Base-by-base conservation (phyloP, 108 stramenopile species). In the Mediolabrus comicus region DNA sequence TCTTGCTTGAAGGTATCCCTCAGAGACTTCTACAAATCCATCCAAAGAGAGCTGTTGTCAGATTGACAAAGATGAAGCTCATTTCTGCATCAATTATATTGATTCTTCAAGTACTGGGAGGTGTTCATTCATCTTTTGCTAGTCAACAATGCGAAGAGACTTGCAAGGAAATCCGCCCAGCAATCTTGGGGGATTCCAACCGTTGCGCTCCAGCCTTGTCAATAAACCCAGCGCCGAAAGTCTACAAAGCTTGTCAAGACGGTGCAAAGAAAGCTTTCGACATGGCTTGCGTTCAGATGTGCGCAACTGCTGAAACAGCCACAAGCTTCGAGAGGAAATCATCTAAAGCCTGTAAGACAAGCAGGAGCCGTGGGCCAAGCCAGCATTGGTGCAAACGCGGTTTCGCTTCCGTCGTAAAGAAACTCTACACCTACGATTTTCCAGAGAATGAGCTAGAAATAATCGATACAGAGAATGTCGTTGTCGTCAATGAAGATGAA, bases 201-300 rank as follows among this genome's bases (percentile, higher is more conserved):
- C 36, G 25, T 2, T 59, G 79, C 59, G 35, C 0, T 2, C 33
- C 43, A 49, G 68, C 75, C 31, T n/a, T 59, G 16, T 56, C 38
- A 8, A 49, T 69, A n/a, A 13, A 14, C 16, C 56, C 71, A 0
- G 29, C 54, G 3, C 71, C 67, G 0, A 67, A 61, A 9, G 14
- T 79, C 0, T 80, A 72, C 67, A 61, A 69, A 26, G 32, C 57
- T 12, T 80, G 79, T 27, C 66, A 72, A 14, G 66, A 72, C 4
- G 79, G 72, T 14, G 41, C 61, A 10, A 73, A 73, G 28, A 63
- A 69, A 30, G 79, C 55, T 0, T 80, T 69, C 26, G 67, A 73
- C 29, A 53, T 73, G 17, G 27, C 71, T 1, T 80, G 79, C 16
- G 57, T 62, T 22, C 38, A 55, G 0, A 36, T 73, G 13, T 80